Percentiles rank a stretch among this genome's conserved stretches.
Conservation (phyloP, 163 green algal species). For the Scenedesmus sp. region DNA sequence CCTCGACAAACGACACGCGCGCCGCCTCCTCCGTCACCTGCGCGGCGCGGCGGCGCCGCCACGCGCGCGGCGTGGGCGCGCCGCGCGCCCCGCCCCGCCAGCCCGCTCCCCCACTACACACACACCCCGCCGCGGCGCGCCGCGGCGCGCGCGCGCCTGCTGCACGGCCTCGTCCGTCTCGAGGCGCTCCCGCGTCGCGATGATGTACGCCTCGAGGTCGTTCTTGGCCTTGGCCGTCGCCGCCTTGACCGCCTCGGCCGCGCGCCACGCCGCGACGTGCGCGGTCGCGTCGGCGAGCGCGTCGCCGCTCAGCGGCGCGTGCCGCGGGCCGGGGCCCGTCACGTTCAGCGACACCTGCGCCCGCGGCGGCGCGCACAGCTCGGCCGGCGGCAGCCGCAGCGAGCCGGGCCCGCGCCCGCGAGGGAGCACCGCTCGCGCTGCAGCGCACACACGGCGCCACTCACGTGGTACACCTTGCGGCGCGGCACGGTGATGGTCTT, state of each 20-base stretch:
- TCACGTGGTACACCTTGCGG: constrained; percentile 62
- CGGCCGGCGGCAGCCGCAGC: constrained; percentile 13
- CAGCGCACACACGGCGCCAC: too few species aligned
- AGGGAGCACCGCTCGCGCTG: too few species aligned
- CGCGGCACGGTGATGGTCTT: constrained; percentile 60
- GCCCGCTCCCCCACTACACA: background rate
- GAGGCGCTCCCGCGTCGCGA: constrained; percentile 70
- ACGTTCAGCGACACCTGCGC: constrained; percentile 52
- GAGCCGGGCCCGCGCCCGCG: too few species aligned
- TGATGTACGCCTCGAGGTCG: constrained; percentile 96
- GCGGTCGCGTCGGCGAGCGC: background rate
- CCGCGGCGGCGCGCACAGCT: background rate
- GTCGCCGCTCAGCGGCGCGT: constrained; percentile 26
- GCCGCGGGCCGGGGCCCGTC: constrained; percentile 17
- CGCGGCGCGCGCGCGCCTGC: constrained; percentile 54
- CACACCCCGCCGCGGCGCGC: background rate
- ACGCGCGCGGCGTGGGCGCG: too few species aligned
- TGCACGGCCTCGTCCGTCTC: constrained; percentile 63
- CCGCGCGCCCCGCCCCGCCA: background rate
- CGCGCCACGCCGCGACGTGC: constrained; percentile 38
- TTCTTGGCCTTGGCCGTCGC: constrained; percentile 80
- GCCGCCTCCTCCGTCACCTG: constrained; percentile 82
- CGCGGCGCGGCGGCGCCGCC: too few species aligned
- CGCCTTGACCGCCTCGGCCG: constrained; percentile 48
- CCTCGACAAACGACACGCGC: constrained; percentile 67